Evolutionary conservation across 768 basidiomycete genomes (phyloP).

Genomic region (Pisolithus albus): DNA sequence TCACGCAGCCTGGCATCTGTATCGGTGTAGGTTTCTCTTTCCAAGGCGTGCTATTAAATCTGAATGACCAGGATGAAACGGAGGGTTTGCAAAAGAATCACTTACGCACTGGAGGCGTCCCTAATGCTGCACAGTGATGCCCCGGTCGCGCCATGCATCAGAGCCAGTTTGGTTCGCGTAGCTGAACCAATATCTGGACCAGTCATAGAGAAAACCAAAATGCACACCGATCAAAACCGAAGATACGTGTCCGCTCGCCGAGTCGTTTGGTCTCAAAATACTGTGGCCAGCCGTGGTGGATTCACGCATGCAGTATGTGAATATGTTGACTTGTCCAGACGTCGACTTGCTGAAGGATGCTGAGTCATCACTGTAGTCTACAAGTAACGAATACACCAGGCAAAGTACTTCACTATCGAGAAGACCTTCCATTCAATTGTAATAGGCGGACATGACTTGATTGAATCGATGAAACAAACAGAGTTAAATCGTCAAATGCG

Average conservation of each 20-base stretch:
- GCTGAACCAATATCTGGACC: conserved; percentile 1
- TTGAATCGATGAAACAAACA: no score
- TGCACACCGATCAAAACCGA: conserved; percentile 7
- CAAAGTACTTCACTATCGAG: background rate
- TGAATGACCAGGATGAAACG: conserved; percentile 1
- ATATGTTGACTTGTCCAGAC: conserved; percentile 1
- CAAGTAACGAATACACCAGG: background rate
- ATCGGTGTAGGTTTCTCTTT: conserved; percentile 18
- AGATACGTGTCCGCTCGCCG: background rate
- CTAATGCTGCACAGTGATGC: conserved; percentile 19
- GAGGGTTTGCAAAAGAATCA: background rate
- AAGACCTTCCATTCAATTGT: background rate
- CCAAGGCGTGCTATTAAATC: conserved; percentile 11
- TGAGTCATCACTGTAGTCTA: background rate
- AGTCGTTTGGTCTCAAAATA: background rate
- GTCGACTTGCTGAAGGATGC: background rate
- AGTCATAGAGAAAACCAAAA: conserved; percentile 6
- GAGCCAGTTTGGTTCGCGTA: conserved; percentile 8
- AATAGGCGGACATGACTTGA: background rate
- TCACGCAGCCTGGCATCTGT: conserved; percentile 14
- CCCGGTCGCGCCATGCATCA: conserved; percentile 7
- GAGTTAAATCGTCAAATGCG: background rate
- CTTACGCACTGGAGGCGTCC: conserved; percentile 26
- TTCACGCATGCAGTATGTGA: background rate
- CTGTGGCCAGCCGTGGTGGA: background rate